Conservation (phyloP, 1,284 basidiomycete genomes). For the Flammula alnicola region DNA sequence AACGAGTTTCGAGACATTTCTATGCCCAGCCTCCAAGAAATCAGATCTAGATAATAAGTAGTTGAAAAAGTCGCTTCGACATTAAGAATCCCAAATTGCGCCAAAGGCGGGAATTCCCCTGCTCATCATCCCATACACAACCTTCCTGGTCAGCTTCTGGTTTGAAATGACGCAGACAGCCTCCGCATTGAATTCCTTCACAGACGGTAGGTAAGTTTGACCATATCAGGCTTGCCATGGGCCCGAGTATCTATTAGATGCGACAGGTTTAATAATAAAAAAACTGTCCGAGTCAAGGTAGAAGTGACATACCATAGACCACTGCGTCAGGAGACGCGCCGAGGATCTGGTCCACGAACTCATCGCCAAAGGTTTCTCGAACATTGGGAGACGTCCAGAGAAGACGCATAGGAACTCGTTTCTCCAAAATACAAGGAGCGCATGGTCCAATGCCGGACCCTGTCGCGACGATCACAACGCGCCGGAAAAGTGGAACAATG, state of each 20-base stretch:
- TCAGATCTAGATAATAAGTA: not conserved
- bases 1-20: no score
- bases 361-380: conserved; percentile 61
- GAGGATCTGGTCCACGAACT: conserved; percentile 59
- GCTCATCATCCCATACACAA: conserved; percentile 64
- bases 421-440: conserved; percentile 56
- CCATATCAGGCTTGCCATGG: conserved; percentile 67
- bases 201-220: conserved; percentile 58
- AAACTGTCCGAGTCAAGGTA: no score
- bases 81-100: conserved; percentile 57
- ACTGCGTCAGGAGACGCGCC: conserved; percentile 56
- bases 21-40: not conserved
- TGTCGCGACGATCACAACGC: conserved; percentile 63
- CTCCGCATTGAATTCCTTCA: conserved; percentile 63
- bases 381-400: conserved; percentile 67
- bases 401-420: conserved; percentile 54
- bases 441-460: conserved; percentile 68
- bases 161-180: conserved; percentile 67
- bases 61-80: not conserved
- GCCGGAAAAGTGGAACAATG: conserved; percentile 59
- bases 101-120: conserved; percentile 65
- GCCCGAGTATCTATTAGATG: conserved; percentile 52
- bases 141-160: conserved; percentile 61
- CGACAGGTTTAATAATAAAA: no score
- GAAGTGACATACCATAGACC: conserved; percentile 54